Base-by-base conservation (phyloP, 2,329 filamentous ascomycete genomes). In the Aspergillus eucalypticola region DNA sequence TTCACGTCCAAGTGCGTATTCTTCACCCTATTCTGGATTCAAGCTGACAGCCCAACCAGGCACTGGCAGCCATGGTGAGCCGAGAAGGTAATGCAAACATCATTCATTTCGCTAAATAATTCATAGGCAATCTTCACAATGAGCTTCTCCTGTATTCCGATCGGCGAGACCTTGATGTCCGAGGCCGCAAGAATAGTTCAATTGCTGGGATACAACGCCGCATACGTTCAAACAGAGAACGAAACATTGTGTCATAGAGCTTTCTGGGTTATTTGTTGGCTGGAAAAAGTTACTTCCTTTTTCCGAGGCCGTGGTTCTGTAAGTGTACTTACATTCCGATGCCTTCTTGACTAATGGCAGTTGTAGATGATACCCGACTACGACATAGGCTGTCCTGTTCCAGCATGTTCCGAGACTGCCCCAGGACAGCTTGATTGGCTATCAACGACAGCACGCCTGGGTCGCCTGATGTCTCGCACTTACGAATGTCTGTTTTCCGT, bases 241-340 rank as follows among this genome's bases (percentile, higher is more conserved):
- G 50, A 63, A 1, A n/a, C 21, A 17, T 35, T 59, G 23, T 59
- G 60, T 11, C 64, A 70, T 27, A 64, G 69, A 42, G 72, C 72
- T 0, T 80, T 80, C 54, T 80, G 77, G 77, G 73, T 76, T 0
- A 67, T 79, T 15, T 79, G 79, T 54, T 65, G 66, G 8, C 42
- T 79, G 17, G 78, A 80, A 50, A 79, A 79, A 52, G 67, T 68
- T 7, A 60, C 62, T 0, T 71, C 65, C 29, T 77, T 79, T 53
- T 67, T 69, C 32, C 64, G 62, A 6, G 66, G 71, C 4, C 68
- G 64, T 21, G 69, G 64, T 51, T 78, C 77, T 11, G 73, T 78
- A 52, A 62, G 72, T 2, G 11, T 13, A 35, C 10, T 13, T 35
- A 35, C 32, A 35, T 35, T 13, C 2, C 11, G 11, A 35, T 15